A percentile compares a stretch with the other conserved stretches of the same genome.
Conservation (phyloP, 805 yeast species). For the Ogataea pignaliae region DNA sequence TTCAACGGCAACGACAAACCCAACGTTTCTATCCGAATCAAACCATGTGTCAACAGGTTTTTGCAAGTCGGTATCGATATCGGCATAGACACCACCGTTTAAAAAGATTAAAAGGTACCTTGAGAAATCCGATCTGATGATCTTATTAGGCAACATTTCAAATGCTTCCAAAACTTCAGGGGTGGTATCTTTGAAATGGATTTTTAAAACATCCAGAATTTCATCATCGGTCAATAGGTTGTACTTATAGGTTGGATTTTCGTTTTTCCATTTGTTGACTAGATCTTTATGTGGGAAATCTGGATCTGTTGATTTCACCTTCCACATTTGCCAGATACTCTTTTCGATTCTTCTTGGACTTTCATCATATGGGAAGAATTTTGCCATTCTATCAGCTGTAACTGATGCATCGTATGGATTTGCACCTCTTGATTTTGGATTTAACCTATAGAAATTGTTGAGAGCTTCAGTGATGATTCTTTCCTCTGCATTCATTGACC, state of each 20-base stretch:
- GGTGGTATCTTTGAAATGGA: constrained; percentile 29
- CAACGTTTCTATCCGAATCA: constrained; percentile 48
- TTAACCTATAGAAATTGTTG: constrained; percentile 27
- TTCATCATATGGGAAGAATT: constrained; percentile 30
- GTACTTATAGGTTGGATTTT: constrained; percentile 30
- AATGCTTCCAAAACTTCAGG: constrained; percentile 56
- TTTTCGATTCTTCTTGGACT: constrained; percentile 30
- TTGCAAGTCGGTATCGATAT: constrained; percentile 53
- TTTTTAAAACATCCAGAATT: constrained; percentile 24
- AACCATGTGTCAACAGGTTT: constrained; percentile 60
- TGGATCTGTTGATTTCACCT: constrained; percentile 29
- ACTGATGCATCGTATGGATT: constrained; percentile 30
- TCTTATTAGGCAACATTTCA: constrained; percentile 49
- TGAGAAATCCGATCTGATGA: constrained; percentile 50
- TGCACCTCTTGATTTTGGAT: constrained; percentile 31
- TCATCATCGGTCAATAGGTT: constrained; percentile 30
- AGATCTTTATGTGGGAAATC: constrained; percentile 31
- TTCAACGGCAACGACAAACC: constrained; percentile 52
- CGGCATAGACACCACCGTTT: constrained; percentile 58
- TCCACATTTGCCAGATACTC: constrained; percentile 34
- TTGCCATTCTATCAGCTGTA: constrained; percentile 28
- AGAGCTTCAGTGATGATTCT: constrained; percentile 24
- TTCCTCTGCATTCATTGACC: constrained; percentile 24
- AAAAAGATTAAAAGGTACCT: constrained; percentile 50
- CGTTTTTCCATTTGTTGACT: constrained; percentile 31